Evolutionary conservation across 495 filamentous ascomycete species (phyloP).

Genomic region (Neurospora intermedia): DNA sequence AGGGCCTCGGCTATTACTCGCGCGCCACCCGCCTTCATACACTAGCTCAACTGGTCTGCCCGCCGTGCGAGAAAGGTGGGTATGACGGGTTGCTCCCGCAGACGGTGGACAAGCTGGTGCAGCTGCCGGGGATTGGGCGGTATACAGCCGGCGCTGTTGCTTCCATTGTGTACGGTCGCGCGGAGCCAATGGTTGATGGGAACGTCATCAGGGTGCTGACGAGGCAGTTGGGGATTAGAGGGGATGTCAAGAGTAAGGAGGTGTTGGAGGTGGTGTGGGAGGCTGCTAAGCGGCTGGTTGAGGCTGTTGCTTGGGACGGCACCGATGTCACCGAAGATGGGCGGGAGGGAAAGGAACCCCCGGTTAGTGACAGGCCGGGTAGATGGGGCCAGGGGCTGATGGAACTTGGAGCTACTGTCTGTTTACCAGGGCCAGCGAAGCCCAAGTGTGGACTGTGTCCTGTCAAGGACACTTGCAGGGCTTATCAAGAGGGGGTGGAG

Average conservation of each 20-base stretch:
- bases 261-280: slow-evolving; percentile 32
- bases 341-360: not conserved
- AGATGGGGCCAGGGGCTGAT: slow-evolving; percentile 38
- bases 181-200: slow-evolving; percentile 37
- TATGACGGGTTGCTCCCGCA: slow-evolving; percentile 22
- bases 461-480: slow-evolving; percentile 30
- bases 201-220: slow-evolving; percentile 37
- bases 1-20: slow-evolving; percentile 36
- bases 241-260: slow-evolving; percentile 30
- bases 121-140: slow-evolving; percentile 33
- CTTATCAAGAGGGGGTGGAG: slow-evolving; percentile 26
- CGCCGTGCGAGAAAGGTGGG: slow-evolving; percentile 4
- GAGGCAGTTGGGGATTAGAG: slow-evolving; percentile 30
- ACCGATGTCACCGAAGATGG: slow-evolving; percentile 1
- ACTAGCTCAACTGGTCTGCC: slow-evolving; percentile 26
- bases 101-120: slow-evolving; percentile 19
- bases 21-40: slow-evolving; percentile 30
- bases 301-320: slow-evolving; percentile 22
- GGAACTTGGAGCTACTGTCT: slow-evolving; percentile 39
- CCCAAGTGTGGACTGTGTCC: slow-evolving; percentile 33
- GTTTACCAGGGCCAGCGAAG: slow-evolving; percentile 23
- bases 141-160: slow-evolving; percentile 39
- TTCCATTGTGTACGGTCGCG: slow-evolving; percentile 33
- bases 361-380: slow-evolving; percentile 27
- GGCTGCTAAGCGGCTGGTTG: slow-evolving; percentile 29